phyloP scores from a whole-genome alignment of 2,329 filamentous ascomycete genomes.

The Pestalotiopsis sp. region DNA sequence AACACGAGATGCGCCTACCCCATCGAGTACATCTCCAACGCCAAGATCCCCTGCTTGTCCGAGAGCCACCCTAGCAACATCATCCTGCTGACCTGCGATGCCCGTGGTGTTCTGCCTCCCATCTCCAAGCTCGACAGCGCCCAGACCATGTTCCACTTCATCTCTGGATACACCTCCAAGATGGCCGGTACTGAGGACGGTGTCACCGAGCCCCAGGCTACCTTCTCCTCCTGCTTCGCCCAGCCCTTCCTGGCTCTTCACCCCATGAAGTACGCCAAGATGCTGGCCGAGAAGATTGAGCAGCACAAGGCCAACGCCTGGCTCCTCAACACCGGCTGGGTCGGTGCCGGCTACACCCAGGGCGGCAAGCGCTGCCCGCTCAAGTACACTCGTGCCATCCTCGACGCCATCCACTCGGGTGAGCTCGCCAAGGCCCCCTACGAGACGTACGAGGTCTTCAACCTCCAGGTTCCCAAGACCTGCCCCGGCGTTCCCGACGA shows the following conservation, averaged over 20 bases:
- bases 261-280: slow-evolving; percentile 98
- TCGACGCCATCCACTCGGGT: slow-evolving; percentile 96
- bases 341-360: slow-evolving; percentile 79
- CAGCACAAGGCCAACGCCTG: slow-evolving; percentile 94
- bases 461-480: slow-evolving; percentile 90
- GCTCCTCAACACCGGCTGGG: slow-evolving; percentile 81
- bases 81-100: slow-evolving; percentile 96
- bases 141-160: slow-evolving; percentile 99
- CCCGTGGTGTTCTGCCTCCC: slow-evolving; percentile 92
- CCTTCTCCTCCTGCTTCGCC: slow-evolving; percentile 98
- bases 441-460: slow-evolving; percentile 96
- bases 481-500: slow-evolving; percentile 89
- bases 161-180: slow-evolving; percentile 99
- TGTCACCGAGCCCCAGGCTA: slow-evolving; percentile 94
- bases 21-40: slow-evolving; percentile 98
- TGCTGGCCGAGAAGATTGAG: slow-evolving; percentile 98
- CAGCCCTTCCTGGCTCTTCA: slow-evolving; percentile 98
- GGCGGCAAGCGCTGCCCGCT: slow-evolving; percentile 96
- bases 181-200: slow-evolving; percentile 99
- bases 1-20: slow-evolving; percentile 99
- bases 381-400: slow-evolving; percentile 98
- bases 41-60: slow-evolving; percentile 95
- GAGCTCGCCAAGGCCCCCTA: slow-evolving; percentile 92
- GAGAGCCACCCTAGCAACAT: slow-evolving; percentile 93
- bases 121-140: slow-evolving; percentile 95